Evolutionary conservation across 208 protist species (phyloP).

Genomic region (Blastocrithidia nonstop): DNA sequence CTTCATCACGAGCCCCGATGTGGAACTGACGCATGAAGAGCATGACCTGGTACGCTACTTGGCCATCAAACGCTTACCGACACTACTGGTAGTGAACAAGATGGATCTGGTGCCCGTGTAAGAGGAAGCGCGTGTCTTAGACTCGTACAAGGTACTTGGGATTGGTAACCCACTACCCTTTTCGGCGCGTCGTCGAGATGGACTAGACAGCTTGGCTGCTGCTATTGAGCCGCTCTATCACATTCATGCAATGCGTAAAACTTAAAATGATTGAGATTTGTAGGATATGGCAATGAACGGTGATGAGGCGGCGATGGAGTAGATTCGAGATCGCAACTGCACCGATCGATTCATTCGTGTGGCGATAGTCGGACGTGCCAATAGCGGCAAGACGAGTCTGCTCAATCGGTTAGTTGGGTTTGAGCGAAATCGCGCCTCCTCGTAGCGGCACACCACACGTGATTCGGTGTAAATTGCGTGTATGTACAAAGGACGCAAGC

Average conservation of each 20-base stretch:
- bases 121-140: conserved; percentile 30
- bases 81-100: conserved; percentile 76
- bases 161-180: conserved; percentile 64
- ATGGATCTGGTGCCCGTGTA: conserved; percentile 68
- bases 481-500: conserved; percentile 75
- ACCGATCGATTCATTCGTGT: conserved; percentile 77
- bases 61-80: conserved; percentile 50
- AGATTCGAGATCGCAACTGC: conserved; percentile 73
- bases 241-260: conserved; percentile 51
- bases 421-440: conserved; percentile 67
- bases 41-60: conserved; percentile 44
- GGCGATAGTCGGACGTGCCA: conserved; percentile 84
- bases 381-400: conserved; percentile 88
- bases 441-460: conserved; percentile 80
- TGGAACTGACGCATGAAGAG: conserved; percentile 46
- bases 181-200: conserved; percentile 38
- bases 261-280: conserved; percentile 80
- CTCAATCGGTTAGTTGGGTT: conserved; percentile 88
- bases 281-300: conserved; percentile 72
- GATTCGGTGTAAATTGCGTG: conserved; percentile 83
- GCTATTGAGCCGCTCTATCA: conserved; percentile 68
- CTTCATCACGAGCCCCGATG: conserved; percentile 62
- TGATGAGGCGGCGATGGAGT: conserved; percentile 76
- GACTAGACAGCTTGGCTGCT: conserved; percentile 56
- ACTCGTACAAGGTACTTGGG: conserved; percentile 35